Evolutionary conservation across 2,329 filamentous ascomycete species (phyloP).

Genomic region (Pseudogymnoascus sp.): DNA sequence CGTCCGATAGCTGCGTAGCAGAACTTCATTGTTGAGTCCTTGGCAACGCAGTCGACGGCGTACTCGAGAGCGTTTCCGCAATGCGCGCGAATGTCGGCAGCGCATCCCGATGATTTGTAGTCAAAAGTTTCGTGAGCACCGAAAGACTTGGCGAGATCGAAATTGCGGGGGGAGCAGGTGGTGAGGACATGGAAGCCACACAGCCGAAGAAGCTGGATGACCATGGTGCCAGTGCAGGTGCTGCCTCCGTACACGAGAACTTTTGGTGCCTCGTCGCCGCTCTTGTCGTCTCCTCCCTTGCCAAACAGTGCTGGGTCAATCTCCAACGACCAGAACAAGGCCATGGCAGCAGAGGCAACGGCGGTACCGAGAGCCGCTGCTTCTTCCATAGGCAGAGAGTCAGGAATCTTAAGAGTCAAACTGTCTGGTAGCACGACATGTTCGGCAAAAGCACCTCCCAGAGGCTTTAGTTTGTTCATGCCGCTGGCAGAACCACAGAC

Average conservation of each 20-base stretch:
- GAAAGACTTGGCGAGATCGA: slow-evolving; percentile 30
- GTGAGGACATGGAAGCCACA: slow-evolving; percentile 24
- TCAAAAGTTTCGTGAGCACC: slow-evolving; percentile 38
- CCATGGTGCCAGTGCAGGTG: slow-evolving; percentile 22
- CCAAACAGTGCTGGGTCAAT: no score
- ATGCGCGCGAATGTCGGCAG: slow-evolving; percentile 28
- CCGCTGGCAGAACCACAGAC: slow-evolving; percentile 14
- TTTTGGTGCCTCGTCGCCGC: no score
- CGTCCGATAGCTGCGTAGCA: slow-evolving; percentile 34
- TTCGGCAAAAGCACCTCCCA: no score
- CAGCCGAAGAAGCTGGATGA: slow-evolving; percentile 28
- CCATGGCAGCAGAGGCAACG: no score
- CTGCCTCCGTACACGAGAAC: slow-evolving; percentile 25
- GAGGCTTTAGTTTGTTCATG: not conserved
- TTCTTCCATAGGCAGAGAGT: slow-evolving; percentile 27
- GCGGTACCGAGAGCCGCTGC: slow-evolving; percentile 19
- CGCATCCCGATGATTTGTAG: slow-evolving; percentile 28
- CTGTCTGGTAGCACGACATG: no score
- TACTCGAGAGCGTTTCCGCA: slow-evolving; percentile 28
- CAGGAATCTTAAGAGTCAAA: slow-evolving; percentile 22
- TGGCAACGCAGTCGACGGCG: slow-evolving; percentile 32
- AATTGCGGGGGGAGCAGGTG: slow-evolving; percentile 32
- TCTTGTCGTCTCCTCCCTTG: no score
- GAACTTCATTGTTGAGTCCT: slow-evolving; percentile 24
- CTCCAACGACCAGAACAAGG: no score